These are phyloP conservation scores for Coprinopsis marcescibilis DNA, from an alignment of 768 basidiomycete genomes.

Conservation along the genomic window DNA sequence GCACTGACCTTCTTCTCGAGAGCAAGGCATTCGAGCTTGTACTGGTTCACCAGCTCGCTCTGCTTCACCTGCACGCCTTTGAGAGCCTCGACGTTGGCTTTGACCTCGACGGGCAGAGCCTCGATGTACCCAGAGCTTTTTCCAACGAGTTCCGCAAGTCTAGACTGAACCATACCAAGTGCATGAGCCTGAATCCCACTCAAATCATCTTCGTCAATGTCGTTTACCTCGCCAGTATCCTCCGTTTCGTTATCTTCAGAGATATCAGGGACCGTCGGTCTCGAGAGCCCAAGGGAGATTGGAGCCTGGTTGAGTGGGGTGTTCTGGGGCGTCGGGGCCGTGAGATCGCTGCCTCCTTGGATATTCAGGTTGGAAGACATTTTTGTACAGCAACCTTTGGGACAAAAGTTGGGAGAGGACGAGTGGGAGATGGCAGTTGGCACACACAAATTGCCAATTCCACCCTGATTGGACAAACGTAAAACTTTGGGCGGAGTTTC, in stretches of 20 bases:
- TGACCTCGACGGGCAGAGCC: constrained; percentile 72
- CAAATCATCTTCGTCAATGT: constrained; percentile 38
- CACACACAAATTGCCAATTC: not conserved
- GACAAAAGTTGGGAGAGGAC: no score
- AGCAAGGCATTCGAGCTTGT: constrained; percentile 92
- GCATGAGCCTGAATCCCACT: constrained; percentile 54
- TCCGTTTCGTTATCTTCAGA: constrained; percentile 73
- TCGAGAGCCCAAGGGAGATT: constrained; percentile 70
- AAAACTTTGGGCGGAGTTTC: constrained; percentile 16
- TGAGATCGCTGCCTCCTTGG: constrained; percentile 43
- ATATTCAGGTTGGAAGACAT: constrained; percentile 75
- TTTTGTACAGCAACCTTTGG: constrained; percentile 6
- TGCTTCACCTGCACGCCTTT: constrained; percentile 94
- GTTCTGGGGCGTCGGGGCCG: constrained; percentile 93
- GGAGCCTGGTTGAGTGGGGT: constrained; percentile 83
- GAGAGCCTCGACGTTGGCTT: constrained; percentile 82
- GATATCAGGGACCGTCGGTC: constrained; percentile 87
- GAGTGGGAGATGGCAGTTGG: constrained; percentile 10
- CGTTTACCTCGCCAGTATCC: constrained; percentile 30
- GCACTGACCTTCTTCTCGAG: constrained; percentile 86
- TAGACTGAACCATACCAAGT: constrained; percentile 83
- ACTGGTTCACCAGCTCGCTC: constrained; percentile 84
- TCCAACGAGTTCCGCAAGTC: constrained; percentile 80
- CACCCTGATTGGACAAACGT: not conserved
- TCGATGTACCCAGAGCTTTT: constrained; percentile 95